Conservation (phyloP, 2,329 filamentous ascomycete species). For the Scorias spongiosa region DNA sequence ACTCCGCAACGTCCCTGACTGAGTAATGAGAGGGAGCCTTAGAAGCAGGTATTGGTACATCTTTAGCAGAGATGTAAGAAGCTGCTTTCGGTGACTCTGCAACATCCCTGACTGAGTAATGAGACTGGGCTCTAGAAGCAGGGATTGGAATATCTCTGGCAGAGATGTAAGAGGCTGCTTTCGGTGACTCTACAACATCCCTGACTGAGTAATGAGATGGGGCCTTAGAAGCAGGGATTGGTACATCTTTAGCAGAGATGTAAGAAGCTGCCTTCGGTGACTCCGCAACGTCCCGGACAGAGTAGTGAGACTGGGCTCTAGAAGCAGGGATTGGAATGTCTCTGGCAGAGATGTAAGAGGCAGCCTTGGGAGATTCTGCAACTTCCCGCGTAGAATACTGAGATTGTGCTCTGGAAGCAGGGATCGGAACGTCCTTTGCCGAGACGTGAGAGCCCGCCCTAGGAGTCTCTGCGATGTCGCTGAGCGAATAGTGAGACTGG, state of each 20-base stretch:
- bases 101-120: no score
- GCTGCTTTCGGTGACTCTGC: no score
- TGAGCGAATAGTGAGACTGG: no score
- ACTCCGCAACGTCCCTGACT: background rate
- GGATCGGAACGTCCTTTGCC: background rate
- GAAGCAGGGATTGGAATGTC: conserved; percentile 4
- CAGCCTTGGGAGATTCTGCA: background rate
- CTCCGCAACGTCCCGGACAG: no score
- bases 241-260: no score
- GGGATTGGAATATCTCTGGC: background rate
- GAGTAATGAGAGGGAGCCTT: background rate
- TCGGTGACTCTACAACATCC: no score
- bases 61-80: background rate
- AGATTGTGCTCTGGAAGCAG: background rate
- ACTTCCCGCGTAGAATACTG: background rate
- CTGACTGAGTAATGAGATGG: no score
- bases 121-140: background rate
- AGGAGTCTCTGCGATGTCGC: no score
- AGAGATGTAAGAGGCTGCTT: background rate
- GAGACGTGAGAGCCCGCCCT: background rate
- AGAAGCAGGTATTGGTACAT: background rate
- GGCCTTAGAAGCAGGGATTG: no score
- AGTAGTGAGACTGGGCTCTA: background rate
- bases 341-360: conserved; percentile 1
- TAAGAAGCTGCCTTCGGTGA: no score